Percentiles rank a stretch among this genome's conserved stretches.
phyloP scores from a whole-genome alignment of 495 filamentous ascomycete species.

The Trichoderma asperelloides region DNA sequence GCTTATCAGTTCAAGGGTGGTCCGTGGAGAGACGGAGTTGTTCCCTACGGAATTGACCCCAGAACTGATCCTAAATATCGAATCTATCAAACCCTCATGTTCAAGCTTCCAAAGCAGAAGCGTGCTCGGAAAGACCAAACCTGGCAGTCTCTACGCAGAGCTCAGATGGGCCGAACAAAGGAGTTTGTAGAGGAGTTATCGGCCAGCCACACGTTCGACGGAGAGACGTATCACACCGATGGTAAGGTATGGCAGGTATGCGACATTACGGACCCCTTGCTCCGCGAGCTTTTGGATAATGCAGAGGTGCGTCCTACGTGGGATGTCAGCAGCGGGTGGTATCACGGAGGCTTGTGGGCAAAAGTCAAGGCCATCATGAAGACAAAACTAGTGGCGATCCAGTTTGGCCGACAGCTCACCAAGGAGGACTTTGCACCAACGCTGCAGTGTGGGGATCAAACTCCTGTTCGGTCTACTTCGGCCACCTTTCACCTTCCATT shows the following conservation, averaged over 20 bases:
- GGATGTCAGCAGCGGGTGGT: conserved; percentile 72
- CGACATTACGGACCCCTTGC: conserved; percentile 75
- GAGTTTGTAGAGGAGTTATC: conserved; percentile 20
- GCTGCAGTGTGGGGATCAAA: conserved; percentile 28
- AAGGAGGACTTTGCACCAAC: conserved; percentile 44
- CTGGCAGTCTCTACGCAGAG: conserved; percentile 30
- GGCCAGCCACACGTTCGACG: conserved; percentile 72
- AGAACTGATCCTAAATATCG: conserved; percentile 64
- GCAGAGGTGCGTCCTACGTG: conserved; percentile 37
- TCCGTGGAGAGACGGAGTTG: conserved; percentile 80
- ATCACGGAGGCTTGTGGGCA: conserved; percentile 61
- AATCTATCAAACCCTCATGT: conserved; percentile 79
- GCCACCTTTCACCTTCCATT: conserved; percentile 36
- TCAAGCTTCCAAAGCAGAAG: conserved; percentile 45
- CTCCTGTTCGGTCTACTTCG: conserved; percentile 28
- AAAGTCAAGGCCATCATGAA: conserved; percentile 83
- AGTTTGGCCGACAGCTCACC: conserved; percentile 31
- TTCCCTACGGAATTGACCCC: conserved; percentile 80
- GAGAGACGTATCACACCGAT: conserved; percentile 53
- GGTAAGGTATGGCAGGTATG: conserved; percentile 90
- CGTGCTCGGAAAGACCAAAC: conserved; percentile 34
- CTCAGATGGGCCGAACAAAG: conserved; percentile 21
- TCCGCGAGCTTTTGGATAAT: conserved; percentile 44
- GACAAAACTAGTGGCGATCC: conserved; percentile 57
- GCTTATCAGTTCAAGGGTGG: conserved; percentile 86